Base-by-base conservation (phyloP, 805 yeast species). In the Metschnikowia bowlesiae region DNA sequence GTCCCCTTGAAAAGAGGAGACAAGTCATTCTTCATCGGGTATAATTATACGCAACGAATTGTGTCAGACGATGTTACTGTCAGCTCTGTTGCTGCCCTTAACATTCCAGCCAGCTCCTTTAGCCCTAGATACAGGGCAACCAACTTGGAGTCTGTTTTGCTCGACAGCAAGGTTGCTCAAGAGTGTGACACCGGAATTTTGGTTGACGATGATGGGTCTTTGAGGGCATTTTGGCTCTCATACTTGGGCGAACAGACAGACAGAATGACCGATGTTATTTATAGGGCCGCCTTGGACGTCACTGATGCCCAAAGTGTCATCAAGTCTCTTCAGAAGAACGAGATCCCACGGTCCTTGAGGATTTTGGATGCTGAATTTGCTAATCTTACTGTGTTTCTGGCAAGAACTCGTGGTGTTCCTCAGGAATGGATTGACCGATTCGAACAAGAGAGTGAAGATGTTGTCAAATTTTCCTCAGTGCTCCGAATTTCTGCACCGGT, bases 51-150 rank as follows among this genome's bases (percentile, higher is more conserved):
- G 54, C 75, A 81, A 62, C 77, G 95, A 56, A 72, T 87, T 16
- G 84, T 87, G 5, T 78, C 89, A 2, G 82, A 90, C 29, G 86
- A 84, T 49, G 88, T 95, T 0, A 79, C 78, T 34, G 86, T 90
- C 14, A 82, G 91, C 33, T 94, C 87, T 55, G 80, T 90, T 45
- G 77, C 89, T 0, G 81, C 92, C 3, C 73, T 85, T 42, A 85
- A 83, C 62, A 78, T 90, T 16, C 92, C 95, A 13, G 76, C 85
- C 18, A 81, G 82, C 55, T 72, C 82, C 1, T 71, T 76, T 35
- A 72, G 85, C 9, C 97, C 97, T 28, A 80, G 94, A 52, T 90
- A 87, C 67, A 80, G 96, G 62, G 96, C 90, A 5, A 84, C 91
- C 3, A 89, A 89, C 62, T 68, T 89, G 42, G 96, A 89, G 61